Conservation (phyloP, 495 filamentous ascomycete genomes). For the Aspergillus taichungensis region DNA sequence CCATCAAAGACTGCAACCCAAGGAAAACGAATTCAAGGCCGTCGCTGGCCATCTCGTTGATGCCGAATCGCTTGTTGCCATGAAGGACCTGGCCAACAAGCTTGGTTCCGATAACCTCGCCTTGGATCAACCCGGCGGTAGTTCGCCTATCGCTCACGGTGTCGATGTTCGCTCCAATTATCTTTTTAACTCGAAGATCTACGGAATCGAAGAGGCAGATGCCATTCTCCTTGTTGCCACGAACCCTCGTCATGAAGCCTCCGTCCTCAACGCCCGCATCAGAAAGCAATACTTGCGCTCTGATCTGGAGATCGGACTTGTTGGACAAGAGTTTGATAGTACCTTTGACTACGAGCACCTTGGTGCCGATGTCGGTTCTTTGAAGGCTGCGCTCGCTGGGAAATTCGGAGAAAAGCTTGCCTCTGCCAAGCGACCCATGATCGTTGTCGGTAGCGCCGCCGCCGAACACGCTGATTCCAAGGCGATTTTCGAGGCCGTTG, state of each 20-base stretch:
- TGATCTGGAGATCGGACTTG: constrained; percentile 83
- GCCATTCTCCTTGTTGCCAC: constrained; percentile 86
- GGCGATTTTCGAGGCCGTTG: constrained; percentile 83
- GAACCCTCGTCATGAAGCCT: constrained; percentile 90
- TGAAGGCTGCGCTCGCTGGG: constrained; percentile 81
- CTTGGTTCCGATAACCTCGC: constrained; percentile 93
- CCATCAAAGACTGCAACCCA: constrained; percentile 62
- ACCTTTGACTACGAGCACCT: constrained; percentile 92
- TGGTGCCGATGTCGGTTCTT: constrained; percentile 60
- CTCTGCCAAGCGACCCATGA: constrained; percentile 87
- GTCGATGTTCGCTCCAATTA: constrained; percentile 92
- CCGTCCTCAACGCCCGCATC: constrained; percentile 90
- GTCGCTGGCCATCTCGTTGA: constrained; percentile 87
- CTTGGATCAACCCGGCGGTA: constrained; percentile 80
- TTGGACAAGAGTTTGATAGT: constrained; percentile 83
- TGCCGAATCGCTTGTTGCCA: constrained; percentile 83
- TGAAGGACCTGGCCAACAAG: constrained; percentile 94
- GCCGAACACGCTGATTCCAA: constrained; percentile 85
- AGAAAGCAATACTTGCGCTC: constrained; percentile 96
- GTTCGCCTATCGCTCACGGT: constrained; percentile 79
- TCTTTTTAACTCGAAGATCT: constrained; percentile 90
- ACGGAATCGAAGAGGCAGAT: constrained; percentile 88
- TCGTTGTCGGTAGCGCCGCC: constrained; percentile 83
- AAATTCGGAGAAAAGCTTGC: constrained; percentile 84
- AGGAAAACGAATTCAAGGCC: constrained; percentile 90